phyloP scores from a whole-genome alignment of 2,329 filamentous ascomycete species.

The Phyllosticta citriasiana region DNA sequence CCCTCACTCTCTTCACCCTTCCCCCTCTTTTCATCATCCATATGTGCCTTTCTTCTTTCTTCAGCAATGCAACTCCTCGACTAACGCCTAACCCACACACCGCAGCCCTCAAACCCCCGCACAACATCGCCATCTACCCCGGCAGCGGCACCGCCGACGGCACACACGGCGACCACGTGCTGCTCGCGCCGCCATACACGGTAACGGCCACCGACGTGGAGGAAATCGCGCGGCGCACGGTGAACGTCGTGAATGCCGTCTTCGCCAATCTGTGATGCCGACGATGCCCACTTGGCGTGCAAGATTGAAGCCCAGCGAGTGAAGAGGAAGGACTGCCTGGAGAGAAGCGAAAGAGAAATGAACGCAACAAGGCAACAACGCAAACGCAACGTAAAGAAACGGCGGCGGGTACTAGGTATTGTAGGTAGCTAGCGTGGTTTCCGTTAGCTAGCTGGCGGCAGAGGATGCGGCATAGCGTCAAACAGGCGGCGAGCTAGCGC shows the following conservation, averaged over 20 bases:
- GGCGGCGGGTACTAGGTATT: no score
- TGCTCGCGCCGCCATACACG: constrained; percentile 61
- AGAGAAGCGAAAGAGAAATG: neutral
- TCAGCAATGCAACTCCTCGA: neutral
- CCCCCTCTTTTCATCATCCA: neutral
- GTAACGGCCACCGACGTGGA: constrained; percentile 48
- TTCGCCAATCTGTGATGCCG: constrained; percentile 18
- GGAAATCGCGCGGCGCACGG: constrained; percentile 42
- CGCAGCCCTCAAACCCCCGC: constrained; percentile 31
- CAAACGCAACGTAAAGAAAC: no score
- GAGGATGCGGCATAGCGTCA: no score
- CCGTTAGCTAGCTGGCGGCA: no score
- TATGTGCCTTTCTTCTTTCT: no score
- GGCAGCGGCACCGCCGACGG: constrained; percentile 51
- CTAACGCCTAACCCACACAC: neutral
- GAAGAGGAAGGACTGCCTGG: neutral
- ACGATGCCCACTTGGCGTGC: no score
- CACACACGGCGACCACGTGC: constrained; percentile 55
- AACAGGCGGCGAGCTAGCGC: no score
- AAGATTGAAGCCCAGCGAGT: neutral
- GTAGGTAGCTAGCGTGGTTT: no score
- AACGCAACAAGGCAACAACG: no score
- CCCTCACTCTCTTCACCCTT: neutral
- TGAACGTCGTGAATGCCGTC: constrained; percentile 42
- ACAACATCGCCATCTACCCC: constrained; percentile 53